Conservation (phyloP, 2,329 filamentous ascomycete genomes). For the Fusarium liriodendri region DNA sequence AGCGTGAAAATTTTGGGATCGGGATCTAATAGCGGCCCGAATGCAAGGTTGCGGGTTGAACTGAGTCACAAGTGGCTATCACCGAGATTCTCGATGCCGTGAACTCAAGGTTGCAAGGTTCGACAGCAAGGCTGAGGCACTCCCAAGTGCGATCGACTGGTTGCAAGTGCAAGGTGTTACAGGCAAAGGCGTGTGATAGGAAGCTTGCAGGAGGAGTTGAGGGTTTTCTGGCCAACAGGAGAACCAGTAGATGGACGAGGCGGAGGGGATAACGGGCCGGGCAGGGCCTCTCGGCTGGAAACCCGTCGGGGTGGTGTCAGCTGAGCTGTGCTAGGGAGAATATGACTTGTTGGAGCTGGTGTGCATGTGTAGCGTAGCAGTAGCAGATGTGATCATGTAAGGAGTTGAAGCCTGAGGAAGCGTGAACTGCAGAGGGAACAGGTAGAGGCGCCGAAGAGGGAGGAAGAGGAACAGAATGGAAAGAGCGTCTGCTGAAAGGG, state of each 20-base stretch:
- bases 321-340: slow-evolving; percentile 13
- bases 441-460: not conserved
- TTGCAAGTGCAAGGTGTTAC: slow-evolving; percentile 2
- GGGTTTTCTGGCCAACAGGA: slow-evolving; percentile 21
- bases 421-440: slow-evolving; percentile 10
- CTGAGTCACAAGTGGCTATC: slow-evolving; percentile 15
- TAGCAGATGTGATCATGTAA: slow-evolving; percentile 9
- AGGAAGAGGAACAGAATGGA: slow-evolving; percentile 6
- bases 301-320: slow-evolving; percentile 32
- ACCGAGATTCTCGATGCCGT: slow-evolving; percentile 15
- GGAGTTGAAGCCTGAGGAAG: slow-evolving; percentile 25
- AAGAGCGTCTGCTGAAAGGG: slow-evolving; percentile 6
- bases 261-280: slow-evolving; percentile 16
- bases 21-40: slow-evolving; percentile 6
- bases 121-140: slow-evolving; percentile 17
- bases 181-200: slow-evolving; percentile 9
- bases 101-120: slow-evolving; percentile 10
- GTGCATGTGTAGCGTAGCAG: slow-evolving; percentile 25
- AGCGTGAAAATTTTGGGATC: slow-evolving; percentile 12
- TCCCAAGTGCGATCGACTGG: slow-evolving; percentile 13
- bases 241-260: slow-evolving; percentile 21
- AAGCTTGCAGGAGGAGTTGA: slow-evolving; percentile 20
- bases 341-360: slow-evolving; percentile 6
- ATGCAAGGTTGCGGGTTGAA: slow-evolving; percentile 17
- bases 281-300: slow-evolving; percentile 12